Evolutionary conservation across 176 grass and related monocot genomes (phyloP).

Genomic region (Elaeis guineensis): DNA sequence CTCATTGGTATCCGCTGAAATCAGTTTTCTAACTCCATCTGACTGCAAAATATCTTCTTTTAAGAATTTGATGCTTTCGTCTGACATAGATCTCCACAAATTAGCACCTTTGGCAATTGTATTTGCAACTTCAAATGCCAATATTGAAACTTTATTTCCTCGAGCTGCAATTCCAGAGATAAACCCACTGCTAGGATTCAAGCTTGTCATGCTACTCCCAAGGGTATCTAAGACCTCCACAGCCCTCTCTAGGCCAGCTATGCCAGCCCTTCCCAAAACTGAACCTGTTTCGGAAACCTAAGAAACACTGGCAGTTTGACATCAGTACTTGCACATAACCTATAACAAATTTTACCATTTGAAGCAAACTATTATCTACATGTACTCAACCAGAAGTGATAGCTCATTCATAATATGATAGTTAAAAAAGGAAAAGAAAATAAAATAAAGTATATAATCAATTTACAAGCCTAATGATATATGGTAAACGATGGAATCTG

Average conservation of each 20-base stretch:
- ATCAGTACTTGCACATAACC: too few species aligned
- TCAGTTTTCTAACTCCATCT: conserved; percentile 60
- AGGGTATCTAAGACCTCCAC: conserved; percentile 95
- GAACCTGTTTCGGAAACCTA: conserved; percentile 86
- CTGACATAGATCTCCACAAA: conserved; percentile 71
- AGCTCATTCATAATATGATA: too few species aligned
- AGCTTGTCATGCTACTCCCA: conserved; percentile 88
- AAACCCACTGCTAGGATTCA: conserved; percentile 4
- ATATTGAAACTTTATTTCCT: conserved; percentile 16
- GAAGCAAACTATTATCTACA: too few species aligned
- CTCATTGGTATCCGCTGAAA: conserved; percentile 51
- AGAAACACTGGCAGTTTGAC: conserved; percentile 30
- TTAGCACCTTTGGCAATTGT: conserved; percentile 47
- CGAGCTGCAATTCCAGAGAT: conserved; percentile 2
- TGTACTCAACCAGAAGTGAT: too few species aligned
- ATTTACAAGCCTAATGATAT: too few species aligned
- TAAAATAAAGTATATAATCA: too few species aligned
- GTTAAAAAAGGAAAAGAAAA: too few species aligned
- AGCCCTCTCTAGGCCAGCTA: conserved; percentile 65
- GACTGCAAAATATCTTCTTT: conserved; percentile 78
- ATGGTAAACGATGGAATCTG: too few species aligned
- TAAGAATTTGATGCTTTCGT: conserved; percentile 59
- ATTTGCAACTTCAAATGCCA: conserved; percentile 20
- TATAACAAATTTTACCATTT: too few species aligned
- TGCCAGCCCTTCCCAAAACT: conserved; percentile 77